A percentile compares a stretch with the other conserved stretches of the same genome.
These are phyloP conservation scores for Talaromyces stipitatus DNA, from an alignment of 495 filamentous ascomycete genomes.

Conservation along the genomic window DNA sequence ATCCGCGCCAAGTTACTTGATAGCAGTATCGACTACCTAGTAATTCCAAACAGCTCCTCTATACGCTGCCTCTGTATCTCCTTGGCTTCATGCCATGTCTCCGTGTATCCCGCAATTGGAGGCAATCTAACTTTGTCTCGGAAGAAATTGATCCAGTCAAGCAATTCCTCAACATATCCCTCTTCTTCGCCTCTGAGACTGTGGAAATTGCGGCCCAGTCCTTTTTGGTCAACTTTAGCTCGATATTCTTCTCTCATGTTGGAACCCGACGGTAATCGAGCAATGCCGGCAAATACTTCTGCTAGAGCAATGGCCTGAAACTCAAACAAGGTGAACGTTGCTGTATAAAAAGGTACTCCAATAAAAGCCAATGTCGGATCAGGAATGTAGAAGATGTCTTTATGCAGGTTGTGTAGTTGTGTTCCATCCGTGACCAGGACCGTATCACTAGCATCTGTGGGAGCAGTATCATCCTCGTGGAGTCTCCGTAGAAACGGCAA, in stretches of 20 bases:
- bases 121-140: constrained; percentile 18
- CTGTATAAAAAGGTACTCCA: constrained; percentile 52
- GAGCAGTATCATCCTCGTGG: constrained; percentile 24
- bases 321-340: constrained; percentile 58
- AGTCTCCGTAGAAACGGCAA: constrained; percentile 49
- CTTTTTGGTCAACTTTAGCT: constrained; percentile 32
- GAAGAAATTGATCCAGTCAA: constrained; percentile 45
- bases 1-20: too few relatives aligned
- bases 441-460: constrained; percentile 34
- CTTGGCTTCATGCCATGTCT: constrained; percentile 33
- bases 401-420: constrained; percentile 60
- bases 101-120: constrained; percentile 36
- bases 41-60: background rate
- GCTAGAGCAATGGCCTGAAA: constrained; percentile 55
- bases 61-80: constrained; percentile 20
- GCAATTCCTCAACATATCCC: constrained; percentile 45
- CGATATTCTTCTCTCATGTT: constrained; percentile 48
- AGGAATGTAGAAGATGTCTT: constrained; percentile 60
- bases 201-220: constrained; percentile 46
- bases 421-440: constrained; percentile 55
- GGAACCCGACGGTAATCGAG: constrained; percentile 35
- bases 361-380: constrained; percentile 56
- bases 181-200: constrained; percentile 45
- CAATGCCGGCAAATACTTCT: constrained; percentile 46
- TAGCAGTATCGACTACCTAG: background rate